Base-by-base conservation (phyloP, 208 protist genomes). In the Leishmania tarentolae region DNA sequence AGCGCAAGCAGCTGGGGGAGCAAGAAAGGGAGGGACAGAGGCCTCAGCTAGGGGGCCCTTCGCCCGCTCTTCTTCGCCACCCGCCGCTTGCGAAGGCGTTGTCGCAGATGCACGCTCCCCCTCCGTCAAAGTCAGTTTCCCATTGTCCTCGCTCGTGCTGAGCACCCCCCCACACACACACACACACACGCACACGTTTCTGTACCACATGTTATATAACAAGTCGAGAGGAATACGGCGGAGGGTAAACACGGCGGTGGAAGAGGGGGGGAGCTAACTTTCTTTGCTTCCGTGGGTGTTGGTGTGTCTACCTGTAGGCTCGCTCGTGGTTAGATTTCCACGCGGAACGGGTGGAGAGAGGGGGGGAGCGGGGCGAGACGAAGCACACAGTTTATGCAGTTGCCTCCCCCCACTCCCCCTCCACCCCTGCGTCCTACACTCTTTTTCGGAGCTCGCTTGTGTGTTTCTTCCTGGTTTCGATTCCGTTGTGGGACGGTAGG, bases 11-110 rank as follows among this genome's bases (percentile, higher is more conserved):
- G 69, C 71, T 87, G 8, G 70, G 69, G 1, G 79, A 83, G 44
- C 84, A 94, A 44, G 87, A 91, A 46, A 50, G 52, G 28, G 68
- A 85, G 68, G 79, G 86, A 28, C 71, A 78, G 52, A 13, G 15
- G 2, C 3, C 70, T 13, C 70, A 75, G 35, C 56, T 15, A 31
- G 15, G n/a, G 9, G 59, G 42, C 31, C 44, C 24, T 28, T 76
- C 71, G 0, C 71, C 50, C 44, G 50, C 11, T 11, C 24, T 11
- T 19, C 47, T 47, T 35, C 75, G 52, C 40, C 71, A 35, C 44
- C 72, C 7, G 40, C 42, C 8, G 31, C 52, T 63, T 9, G 76
- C 73, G 59, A 81, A 59, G 46, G 35, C 73, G 17, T 61, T 65
- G 13, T 52, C 82, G 19, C 8, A 5, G 52, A 83, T 50, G 53